Evolutionary conservation across 108 stramenopile genomes (phyloP), one percentile per base, ranked within the genome.

Genomic region (Epithemia pelagica): DNA sequence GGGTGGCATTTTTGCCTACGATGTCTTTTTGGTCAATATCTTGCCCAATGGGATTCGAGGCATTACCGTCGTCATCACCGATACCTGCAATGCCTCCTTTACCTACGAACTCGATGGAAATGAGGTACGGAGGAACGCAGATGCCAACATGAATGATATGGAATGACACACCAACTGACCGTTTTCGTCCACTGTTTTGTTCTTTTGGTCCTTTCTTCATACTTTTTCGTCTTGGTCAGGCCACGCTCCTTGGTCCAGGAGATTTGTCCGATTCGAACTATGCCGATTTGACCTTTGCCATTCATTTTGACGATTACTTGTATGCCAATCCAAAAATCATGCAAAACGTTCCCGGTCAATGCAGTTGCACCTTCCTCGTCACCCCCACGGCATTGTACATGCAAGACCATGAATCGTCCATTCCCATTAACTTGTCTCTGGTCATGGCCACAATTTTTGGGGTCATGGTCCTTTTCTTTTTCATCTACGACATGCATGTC

Each of bases 251-350:
- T 51, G 84, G 82, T 0, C 66, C 73, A 25, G 84, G 82, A 24
- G 82, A 85, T 58, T 30, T 61, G 21, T 74, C 78, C 52, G 81
- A 85, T 66, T 30, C 55, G 20, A 69, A 67, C 19, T 85, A 74
- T 58, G 54, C 69, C 54, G 19, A 69, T 29, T 60, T 72, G n/a
- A 59, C 30, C 3, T 24, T 65, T 1, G 33, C 7, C 5, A 27
- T 58, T 26, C 15, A 58, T 23, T 7, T 58, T 5, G 26, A 23
- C 21, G 56, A 27, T 7, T n/a, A 58, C 21, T 23, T 23, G 7
- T 7, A 21, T 58, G 5, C 21, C 7, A 58, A 58, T 26, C 15
- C 52, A n/a, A 15, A 46, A 10, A 5, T 15, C 5, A 15, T 10
- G 7, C 25, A 7, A 27, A 58, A 58, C 21, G 21, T n/a, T 58